Conservation (phyloP, 2,329 filamentous ascomycete species). For the Monilinia vaccinii-corymbosi region DNA sequence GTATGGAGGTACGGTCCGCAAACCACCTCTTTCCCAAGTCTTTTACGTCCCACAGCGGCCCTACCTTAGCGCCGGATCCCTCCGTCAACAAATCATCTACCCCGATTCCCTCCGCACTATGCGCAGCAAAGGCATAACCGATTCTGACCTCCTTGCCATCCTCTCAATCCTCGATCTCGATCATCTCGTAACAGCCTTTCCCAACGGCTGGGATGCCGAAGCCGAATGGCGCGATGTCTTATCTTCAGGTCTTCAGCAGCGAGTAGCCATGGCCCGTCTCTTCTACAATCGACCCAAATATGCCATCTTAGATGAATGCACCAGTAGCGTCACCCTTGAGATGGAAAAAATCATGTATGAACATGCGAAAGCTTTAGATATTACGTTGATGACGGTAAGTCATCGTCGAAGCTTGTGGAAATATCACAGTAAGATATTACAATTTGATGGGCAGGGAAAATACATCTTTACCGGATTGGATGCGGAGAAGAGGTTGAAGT, state of each 20-base stretch:
- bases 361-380: slow-evolving; percentile 80
- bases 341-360: slow-evolving; percentile 97
- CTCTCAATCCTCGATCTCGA: slow-evolving; percentile 75
- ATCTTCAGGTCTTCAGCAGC: slow-evolving; percentile 86
- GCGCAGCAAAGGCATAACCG: slow-evolving; percentile 73
- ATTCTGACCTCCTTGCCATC: slow-evolving; percentile 69
- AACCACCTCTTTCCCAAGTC: slow-evolving; percentile 85
- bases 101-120: slow-evolving; percentile 83
- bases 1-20: slow-evolving; percentile 87
- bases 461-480: slow-evolving; percentile 87
- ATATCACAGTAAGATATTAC: slow-evolving; percentile 88
- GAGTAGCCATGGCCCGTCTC: slow-evolving; percentile 89
- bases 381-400: slow-evolving; percentile 94
- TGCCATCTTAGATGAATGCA: slow-evolving; percentile 96
- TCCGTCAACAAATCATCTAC: slow-evolving; percentile 97
- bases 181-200: slow-evolving; percentile 67
- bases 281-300: slow-evolving; percentile 92
- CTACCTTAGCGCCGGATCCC: slow-evolving; percentile 80
- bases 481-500: slow-evolving; percentile 70
- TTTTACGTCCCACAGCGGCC: slow-evolving; percentile 98
- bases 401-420: slow-evolving; percentile 91
- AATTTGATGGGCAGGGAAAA: slow-evolving; percentile 91
- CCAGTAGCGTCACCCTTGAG: slow-evolving; percentile 86
- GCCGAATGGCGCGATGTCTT: slow-evolving; percentile 95
- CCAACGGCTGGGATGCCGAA: slow-evolving; percentile 79